Percentiles rank a stretch among this genome's conserved stretches.
Conservation (phyloP, 192 early-diverging fungal genomes). For the Umbelopsis sp. region DNA sequence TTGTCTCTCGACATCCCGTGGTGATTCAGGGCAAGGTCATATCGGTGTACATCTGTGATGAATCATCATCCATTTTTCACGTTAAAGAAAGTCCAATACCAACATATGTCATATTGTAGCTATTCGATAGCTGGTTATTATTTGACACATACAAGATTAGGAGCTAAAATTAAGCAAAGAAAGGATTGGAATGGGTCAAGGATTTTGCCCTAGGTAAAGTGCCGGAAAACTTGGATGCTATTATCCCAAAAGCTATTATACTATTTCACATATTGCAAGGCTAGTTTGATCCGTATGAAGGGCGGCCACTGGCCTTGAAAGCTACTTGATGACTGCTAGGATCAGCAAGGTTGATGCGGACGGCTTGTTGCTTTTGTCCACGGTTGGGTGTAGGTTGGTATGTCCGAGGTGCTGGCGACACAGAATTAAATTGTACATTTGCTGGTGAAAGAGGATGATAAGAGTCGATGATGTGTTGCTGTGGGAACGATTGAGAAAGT, state of each 20-base stretch:
- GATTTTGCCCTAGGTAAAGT: too few species aligned
- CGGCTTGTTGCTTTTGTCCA: constrained; percentile 3
- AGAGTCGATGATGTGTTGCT: constrained; percentile 13
- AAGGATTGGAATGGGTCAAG: not conserved
- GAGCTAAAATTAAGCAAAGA: not conserved
- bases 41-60: too few species aligned
- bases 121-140: not conserved
- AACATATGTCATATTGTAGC: too few species aligned
- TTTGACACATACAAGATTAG: constrained; percentile 4
- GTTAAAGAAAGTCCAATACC: too few species aligned
- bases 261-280: not conserved
- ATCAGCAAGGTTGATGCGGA: not conserved
- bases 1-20: too few species aligned
- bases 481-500: not conserved
- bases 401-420: not conserved
- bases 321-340: constrained; percentile 1
- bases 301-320: not conserved
- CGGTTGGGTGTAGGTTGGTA: not conserved
- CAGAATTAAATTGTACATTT: not conserved
- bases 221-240: not conserved
- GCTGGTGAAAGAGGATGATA: not conserved
- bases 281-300: not conserved
- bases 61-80: too few species aligned
- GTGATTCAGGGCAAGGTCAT: too few species aligned
- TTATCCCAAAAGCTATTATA: not conserved